A percentile compares a stretch with the other conserved stretches of the same genome.
Conservation (phyloP, 192 early-diverging fungal species). For the Coemansia sp. region DNA sequence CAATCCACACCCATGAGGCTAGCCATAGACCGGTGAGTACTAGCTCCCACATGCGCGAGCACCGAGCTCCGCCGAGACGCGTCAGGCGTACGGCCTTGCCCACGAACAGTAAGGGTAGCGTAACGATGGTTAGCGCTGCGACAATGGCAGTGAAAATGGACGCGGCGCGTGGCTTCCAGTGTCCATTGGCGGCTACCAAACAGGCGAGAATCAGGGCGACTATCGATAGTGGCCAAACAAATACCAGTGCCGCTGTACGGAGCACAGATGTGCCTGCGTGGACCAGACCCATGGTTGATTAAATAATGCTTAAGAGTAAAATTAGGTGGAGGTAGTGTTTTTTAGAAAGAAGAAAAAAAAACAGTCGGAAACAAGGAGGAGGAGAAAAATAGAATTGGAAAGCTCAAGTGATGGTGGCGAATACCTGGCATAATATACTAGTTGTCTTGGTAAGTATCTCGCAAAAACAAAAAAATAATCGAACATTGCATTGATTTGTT, state of each 20-base stretch:
- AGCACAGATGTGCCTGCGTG: slow-evolving; percentile 41
- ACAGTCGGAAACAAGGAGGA: neutral
- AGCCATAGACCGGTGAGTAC: slow-evolving; percentile 52
- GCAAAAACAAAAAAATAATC: neutral
- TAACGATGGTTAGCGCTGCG: slow-evolving; percentile 45
- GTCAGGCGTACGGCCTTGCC: slow-evolving; percentile 40
- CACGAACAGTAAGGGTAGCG: slow-evolving; percentile 39
- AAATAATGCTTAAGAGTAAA: slow-evolving; percentile 4
- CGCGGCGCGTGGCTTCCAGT: slow-evolving; percentile 57
- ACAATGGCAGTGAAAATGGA: slow-evolving; percentile 54
- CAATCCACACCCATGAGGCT: slow-evolving; percentile 55
- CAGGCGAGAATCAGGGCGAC: slow-evolving; percentile 43
- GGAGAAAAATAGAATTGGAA: slow-evolving; percentile 1
- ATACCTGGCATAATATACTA: slow-evolving; percentile 4
- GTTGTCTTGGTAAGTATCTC: neutral
- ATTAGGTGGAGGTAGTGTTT: slow-evolving; percentile 8
- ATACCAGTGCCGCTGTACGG: slow-evolving; percentile 36
- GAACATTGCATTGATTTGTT: neutral
- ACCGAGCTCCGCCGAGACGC: slow-evolving; percentile 38
- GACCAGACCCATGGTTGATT: slow-evolving; percentile 40
- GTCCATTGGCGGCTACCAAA: slow-evolving; percentile 51
- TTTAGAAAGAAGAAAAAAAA: neutral
- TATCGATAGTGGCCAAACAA: slow-evolving; percentile 47
- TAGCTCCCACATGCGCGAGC: slow-evolving; percentile 51
- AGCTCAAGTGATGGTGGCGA: neutral